phyloP scores from a whole-genome alignment of 2,329 filamentous ascomycete species.

The Arthroderma sp. region DNA sequence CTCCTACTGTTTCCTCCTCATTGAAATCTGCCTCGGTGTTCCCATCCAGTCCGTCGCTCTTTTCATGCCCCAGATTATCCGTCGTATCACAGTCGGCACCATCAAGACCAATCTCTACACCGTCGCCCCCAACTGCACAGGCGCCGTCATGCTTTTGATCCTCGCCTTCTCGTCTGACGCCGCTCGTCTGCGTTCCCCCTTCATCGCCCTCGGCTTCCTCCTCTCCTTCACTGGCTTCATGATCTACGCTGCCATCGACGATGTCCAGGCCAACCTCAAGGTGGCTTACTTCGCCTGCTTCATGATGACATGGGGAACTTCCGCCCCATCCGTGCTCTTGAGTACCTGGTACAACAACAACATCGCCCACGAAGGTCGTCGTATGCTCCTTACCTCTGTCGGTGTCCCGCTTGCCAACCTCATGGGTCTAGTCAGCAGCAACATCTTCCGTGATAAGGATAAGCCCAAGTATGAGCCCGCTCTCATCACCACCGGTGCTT shows the following conservation, averaged over 20 bases:
- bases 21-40: constrained; percentile 48
- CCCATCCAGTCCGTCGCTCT: constrained; percentile 44
- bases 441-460: constrained; percentile 53
- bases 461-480: constrained; percentile 55
- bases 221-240: constrained; percentile 68
- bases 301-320: constrained; percentile 73
- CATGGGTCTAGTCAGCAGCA: constrained; percentile 58
- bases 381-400: constrained; percentile 56
- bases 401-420: constrained; percentile 63
- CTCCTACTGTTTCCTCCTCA: constrained; percentile 41
- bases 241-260: constrained; percentile 58
- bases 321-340: constrained; percentile 58
- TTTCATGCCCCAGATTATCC: constrained; percentile 47
- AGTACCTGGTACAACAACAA: constrained; percentile 72
- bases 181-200: constrained; percentile 55
- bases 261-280: constrained; percentile 44
- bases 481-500: constrained; percentile 50
- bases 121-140: constrained; percentile 67
- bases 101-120: constrained; percentile 66
- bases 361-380: constrained; percentile 60
- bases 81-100: constrained; percentile 38
- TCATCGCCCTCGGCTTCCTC: constrained; percentile 59
- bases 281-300: constrained; percentile 64
- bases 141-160: constrained; percentile 58
- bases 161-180: constrained; percentile 59